These are phyloP conservation scores for Saitoella complicata DNA, from an alignment of 805 yeast genomes.

Conservation along the genomic window DNA sequence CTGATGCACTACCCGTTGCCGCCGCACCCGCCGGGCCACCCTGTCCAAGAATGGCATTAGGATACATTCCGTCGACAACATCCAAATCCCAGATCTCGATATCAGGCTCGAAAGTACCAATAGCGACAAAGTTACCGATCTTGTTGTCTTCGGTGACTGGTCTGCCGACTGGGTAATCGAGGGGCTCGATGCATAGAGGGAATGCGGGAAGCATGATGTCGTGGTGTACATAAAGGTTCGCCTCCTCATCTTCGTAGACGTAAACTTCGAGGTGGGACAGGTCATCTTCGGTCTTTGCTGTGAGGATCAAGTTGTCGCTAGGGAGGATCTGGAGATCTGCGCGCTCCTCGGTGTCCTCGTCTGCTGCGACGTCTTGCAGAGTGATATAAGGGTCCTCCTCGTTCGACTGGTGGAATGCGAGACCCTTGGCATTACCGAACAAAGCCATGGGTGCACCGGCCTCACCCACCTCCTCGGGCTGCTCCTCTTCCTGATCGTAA, in stretches of 20 bases:
- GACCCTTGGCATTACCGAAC: constrained; percentile 28
- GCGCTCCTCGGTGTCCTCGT: constrained; percentile 59
- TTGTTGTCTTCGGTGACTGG: constrained; percentile 26
- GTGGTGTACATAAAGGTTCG: constrained; percentile 80
- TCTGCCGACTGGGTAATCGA: constrained; percentile 49
- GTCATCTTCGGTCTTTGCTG: constrained; percentile 93
- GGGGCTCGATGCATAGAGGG: constrained; percentile 94
- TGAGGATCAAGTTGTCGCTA: constrained; percentile 74
- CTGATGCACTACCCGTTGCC: constrained; percentile 12
- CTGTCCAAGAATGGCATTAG: constrained; percentile 71
- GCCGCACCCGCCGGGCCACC: constrained; percentile 37
- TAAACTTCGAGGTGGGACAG: constrained; percentile 83
- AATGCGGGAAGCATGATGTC: constrained; percentile 94
- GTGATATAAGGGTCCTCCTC: constrained; percentile 45
- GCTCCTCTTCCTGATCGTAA: constrained; percentile 54
- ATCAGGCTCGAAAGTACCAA: constrained; percentile 94
- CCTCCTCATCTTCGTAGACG: constrained; percentile 81
- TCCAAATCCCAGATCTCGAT: constrained; percentile 96
- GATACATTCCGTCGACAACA: constrained; percentile 82
- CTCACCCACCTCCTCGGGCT: constrained; percentile 39
- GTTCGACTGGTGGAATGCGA: constrained; percentile 25
- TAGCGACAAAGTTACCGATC: constrained; percentile 82
- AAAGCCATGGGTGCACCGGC: constrained; percentile 34
- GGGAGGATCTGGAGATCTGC: constrained; percentile 75
- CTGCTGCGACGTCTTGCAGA: constrained; percentile 36